Evolutionary conservation across 2,329 filamentous ascomycete species (phyloP).

Genomic region (Aspergillus tubingensis): DNA sequence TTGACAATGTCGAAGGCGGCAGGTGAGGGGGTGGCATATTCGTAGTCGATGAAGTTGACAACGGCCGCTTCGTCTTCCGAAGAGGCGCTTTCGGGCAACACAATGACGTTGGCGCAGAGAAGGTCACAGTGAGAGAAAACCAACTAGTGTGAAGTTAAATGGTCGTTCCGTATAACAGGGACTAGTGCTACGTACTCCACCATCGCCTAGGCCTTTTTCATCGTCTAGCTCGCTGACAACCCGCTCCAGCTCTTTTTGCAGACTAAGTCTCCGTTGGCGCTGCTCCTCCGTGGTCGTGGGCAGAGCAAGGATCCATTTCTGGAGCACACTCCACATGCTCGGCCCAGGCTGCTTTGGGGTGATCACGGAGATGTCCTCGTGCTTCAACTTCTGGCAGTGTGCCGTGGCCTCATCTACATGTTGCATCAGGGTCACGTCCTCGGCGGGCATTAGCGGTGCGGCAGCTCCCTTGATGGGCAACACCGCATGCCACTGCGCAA

Average conservation of each 20-base stretch:
- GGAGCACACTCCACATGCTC: constrained; percentile 92
- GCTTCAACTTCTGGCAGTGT: constrained; percentile 18
- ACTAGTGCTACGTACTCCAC: constrained; percentile 59
- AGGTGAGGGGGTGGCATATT: constrained; percentile 92
- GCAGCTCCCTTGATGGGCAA: constrained; percentile 58
- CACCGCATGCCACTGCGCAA: constrained; percentile 90
- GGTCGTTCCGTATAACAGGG: background rate
- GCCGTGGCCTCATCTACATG: constrained; percentile 22
- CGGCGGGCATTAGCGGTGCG: constrained; percentile 17
- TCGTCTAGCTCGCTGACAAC: constrained; percentile 72
- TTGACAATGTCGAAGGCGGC: constrained; percentile 96
- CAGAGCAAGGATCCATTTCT: constrained; percentile 90
- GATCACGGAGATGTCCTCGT: constrained; percentile 33
- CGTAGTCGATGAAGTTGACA: constrained; percentile 94
- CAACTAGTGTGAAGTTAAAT: constrained; percentile 54
- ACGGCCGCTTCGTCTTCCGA: constrained; percentile 48
- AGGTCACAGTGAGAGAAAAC: constrained; percentile 96
- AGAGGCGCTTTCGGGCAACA: constrained; percentile 55
- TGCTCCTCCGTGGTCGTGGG: constrained; percentile 72
- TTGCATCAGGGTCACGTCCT: constrained; percentile 22
- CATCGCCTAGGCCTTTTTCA: constrained; percentile 72
- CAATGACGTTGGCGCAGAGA: constrained; percentile 93
- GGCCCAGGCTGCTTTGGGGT: constrained; percentile 72
- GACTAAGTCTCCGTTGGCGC: constrained; percentile 62
- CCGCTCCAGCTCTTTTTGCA: constrained; percentile 74